Conservation (phyloP, 2,329 filamentous ascomycete species). For the Cryphonectria radicalis region DNA sequence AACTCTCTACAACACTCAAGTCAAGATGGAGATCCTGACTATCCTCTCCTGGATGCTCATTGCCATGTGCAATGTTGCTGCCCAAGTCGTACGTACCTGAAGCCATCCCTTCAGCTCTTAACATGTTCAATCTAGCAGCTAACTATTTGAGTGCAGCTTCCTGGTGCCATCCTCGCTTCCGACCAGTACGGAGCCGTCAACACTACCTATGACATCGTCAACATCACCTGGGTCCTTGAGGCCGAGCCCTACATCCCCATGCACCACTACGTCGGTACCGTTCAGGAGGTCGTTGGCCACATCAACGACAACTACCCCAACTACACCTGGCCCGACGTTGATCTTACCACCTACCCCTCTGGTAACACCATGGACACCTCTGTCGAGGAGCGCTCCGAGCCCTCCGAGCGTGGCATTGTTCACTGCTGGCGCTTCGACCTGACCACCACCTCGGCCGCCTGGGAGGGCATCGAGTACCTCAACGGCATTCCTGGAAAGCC, state of each 20-base stretch:
- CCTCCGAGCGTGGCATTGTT: conserved; percentile 29
- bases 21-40: not conserved
- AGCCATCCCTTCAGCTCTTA: not conserved
- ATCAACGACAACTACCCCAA: not conserved
- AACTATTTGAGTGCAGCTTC: not conserved
- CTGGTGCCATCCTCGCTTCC: not conserved
- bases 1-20: not conserved
- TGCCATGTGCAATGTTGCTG: conserved; percentile 1
- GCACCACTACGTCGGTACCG: conserved; percentile 5
- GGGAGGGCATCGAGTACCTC: conserved; percentile 30
- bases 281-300: conserved; percentile 9
- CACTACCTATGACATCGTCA: conserved; percentile 1
- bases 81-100: conserved; percentile 1
- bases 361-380: conserved; percentile 20
- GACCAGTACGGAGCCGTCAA: not conserved
- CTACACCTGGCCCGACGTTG: conserved; percentile 1
- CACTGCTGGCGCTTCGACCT: conserved; percentile 5
- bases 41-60: not conserved
- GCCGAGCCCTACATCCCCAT: conserved; percentile 6
- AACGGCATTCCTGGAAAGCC: conserved; percentile 26
- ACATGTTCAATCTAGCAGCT: not conserved
- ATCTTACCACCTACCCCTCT: not conserved
- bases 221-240: conserved; percentile 13
- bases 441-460: conserved; percentile 3
- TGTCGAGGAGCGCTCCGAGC: not conserved